These are phyloP conservation scores for Trametes cubensis DNA, from an alignment of 768 basidiomycete species.

Conservation along the genomic window DNA sequence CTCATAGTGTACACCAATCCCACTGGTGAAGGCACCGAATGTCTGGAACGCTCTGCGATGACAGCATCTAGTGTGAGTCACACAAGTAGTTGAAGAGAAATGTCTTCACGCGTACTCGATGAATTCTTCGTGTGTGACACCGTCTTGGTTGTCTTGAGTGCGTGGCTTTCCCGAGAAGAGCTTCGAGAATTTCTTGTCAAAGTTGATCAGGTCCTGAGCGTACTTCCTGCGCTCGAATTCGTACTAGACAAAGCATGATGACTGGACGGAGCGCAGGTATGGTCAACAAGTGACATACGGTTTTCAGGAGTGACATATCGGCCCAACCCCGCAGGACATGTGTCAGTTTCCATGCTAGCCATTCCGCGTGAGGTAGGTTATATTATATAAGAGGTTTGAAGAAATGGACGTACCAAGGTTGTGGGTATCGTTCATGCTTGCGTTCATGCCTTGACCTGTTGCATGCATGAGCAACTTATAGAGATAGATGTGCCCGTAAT, in stretches of 20 bases:
- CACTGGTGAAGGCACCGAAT: conserved; percentile 50
- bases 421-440: conserved; percentile 56
- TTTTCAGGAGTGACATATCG: conserved; percentile 46
- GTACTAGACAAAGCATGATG: conserved; percentile 38
- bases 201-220: conserved; percentile 56
- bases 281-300: conserved; percentile 35
- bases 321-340: conserved; percentile 53
- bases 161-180: conserved; percentile 58
- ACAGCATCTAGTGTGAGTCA: not conserved
- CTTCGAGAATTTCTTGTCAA: conserved; percentile 54
- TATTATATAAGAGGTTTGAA: too few relatives aligned
- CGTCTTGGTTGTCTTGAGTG: conserved; percentile 40
- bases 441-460: conserved; percentile 53
- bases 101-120: conserved; percentile 42
- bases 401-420: conserved; percentile 42
- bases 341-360: conserved; percentile 54
- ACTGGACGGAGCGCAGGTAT: too few relatives aligned
- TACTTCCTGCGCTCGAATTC: conserved; percentile 56
- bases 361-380: too few relatives aligned
- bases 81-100: too few relatives aligned
- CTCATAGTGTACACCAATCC: conserved; percentile 52
- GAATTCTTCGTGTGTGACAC: conserved; percentile 55
- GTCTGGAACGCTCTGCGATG: conserved; percentile 44
- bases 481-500: too few relatives aligned
- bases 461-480: not conserved